Evolutionary conservation across 768 basidiomycete genomes (phyloP).

Genomic region (Pleurotus sapidus): DNA sequence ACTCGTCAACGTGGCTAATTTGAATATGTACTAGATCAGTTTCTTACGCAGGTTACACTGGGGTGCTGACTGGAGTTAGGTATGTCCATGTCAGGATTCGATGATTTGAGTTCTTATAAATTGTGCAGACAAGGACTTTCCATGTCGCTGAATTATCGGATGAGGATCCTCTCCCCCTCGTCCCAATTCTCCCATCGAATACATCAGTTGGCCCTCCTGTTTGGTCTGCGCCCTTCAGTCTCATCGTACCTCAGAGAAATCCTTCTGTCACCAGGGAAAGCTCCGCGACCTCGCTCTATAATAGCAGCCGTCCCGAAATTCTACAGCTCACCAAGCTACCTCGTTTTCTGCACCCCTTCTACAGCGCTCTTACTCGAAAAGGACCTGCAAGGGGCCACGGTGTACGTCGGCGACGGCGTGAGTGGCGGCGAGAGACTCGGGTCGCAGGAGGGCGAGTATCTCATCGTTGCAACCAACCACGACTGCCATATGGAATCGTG

Average conservation of each 20-base stretch:
- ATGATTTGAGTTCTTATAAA: background rate
- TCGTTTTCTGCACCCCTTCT: conserved; percentile 32
- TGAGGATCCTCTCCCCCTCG: conserved; percentile 20
- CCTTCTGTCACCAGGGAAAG: conserved; percentile 24
- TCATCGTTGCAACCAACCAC: conserved; percentile 34
- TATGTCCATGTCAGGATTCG: conserved; percentile 9
- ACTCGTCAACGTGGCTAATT: background rate
- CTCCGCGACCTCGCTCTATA: conserved; percentile 23
- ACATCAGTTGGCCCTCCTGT: conserved; percentile 27
- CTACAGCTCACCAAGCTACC: conserved; percentile 28
- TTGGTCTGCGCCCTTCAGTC: conserved; percentile 29
- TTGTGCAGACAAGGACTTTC: conserved; percentile 28
- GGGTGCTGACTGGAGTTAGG: conserved; percentile 35
- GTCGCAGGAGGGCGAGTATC: conserved; percentile 14
- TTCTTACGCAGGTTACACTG: conserved; percentile 37
- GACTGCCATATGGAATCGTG: conserved; percentile 25
- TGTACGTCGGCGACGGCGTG: conserved; percentile 13
- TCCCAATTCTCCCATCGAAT: conserved; percentile 20
- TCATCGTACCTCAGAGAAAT: conserved; percentile 28
- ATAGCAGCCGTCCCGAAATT: conserved; percentile 12
- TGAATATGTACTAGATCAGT: conserved; percentile 22
- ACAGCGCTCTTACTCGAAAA: conserved; percentile 31
- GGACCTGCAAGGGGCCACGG: conserved; percentile 22
- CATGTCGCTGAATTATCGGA: conserved; percentile 34
- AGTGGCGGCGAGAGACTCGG: background rate